These are phyloP conservation scores for Coemansia sp. DNA, from an alignment of 192 early-diverging fungal species.

Conservation along the genomic window DNA sequence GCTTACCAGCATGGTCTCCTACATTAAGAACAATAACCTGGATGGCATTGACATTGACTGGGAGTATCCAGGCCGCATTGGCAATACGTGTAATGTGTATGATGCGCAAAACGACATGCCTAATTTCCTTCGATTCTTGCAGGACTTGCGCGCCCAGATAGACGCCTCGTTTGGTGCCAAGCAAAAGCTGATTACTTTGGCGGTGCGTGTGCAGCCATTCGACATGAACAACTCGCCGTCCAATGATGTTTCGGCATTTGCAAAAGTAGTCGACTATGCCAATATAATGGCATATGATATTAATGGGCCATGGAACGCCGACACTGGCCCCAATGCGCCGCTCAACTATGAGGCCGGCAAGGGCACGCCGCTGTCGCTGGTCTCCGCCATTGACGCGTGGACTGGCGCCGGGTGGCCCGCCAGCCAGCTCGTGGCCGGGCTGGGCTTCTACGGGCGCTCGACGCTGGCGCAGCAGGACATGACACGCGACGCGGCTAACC, in stretches of 20 bases:
- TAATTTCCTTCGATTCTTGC: slow-evolving; percentile 65
- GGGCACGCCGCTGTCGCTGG: slow-evolving; percentile 48
- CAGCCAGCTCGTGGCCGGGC: slow-evolving; percentile 62
- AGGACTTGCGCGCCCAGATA: slow-evolving; percentile 60
- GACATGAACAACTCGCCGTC: slow-evolving; percentile 45
- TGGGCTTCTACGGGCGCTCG: slow-evolving; percentile 66
- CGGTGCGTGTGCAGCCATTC: slow-evolving; percentile 63
- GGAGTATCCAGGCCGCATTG: slow-evolving; percentile 64
- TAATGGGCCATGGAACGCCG: slow-evolving; percentile 58
- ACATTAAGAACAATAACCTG: slow-evolving; percentile 56
- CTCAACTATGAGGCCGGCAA: slow-evolving; percentile 39
- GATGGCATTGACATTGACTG: slow-evolving; percentile 79
- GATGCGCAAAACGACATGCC: slow-evolving; percentile 61
- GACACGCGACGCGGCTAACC: slow-evolving; percentile 17
- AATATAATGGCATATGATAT: slow-evolving; percentile 73
- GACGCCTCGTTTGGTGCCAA: slow-evolving; percentile 37
- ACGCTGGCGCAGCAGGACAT: slow-evolving; percentile 43
- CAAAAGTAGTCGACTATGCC: slow-evolving; percentile 62
- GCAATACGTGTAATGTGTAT: slow-evolving; percentile 31
- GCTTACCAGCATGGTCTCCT: slow-evolving; percentile 49
- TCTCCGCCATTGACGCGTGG: slow-evolving; percentile 61
- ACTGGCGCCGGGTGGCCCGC: slow-evolving; percentile 61
- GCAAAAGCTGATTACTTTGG: slow-evolving; percentile 65
- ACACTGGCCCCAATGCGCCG: slow-evolving; percentile 66
- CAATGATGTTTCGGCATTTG: slow-evolving; percentile 61